Conservation (phyloP, 2,329 filamentous ascomycete genomes). For the Aurifilum marmelostoma region DNA sequence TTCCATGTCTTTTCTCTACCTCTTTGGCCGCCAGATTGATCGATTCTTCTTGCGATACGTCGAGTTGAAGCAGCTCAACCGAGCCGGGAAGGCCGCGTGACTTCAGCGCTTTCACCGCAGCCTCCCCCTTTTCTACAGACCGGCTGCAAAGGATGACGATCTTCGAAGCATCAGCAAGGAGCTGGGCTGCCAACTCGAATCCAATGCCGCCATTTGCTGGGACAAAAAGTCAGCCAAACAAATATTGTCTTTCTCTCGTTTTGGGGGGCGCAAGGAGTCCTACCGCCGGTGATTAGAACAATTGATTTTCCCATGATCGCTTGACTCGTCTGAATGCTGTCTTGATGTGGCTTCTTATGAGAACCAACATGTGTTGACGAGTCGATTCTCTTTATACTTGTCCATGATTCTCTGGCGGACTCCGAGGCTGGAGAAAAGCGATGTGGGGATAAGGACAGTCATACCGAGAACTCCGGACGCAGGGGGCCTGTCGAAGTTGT, state of each 20-base stretch:
- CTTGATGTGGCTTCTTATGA: neutral
- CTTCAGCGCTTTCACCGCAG: constrained; percentile 1
- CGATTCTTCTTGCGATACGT: constrained; percentile 1
- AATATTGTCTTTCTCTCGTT: neutral
- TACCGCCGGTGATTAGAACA: constrained; percentile 15
- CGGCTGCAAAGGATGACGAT: constrained; percentile 10
- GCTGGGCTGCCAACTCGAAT: constrained; percentile 14
- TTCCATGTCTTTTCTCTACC: constrained; percentile 4
- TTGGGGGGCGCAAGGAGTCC: neutral
- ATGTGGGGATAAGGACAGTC: neutral
- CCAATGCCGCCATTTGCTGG: constrained; percentile 16
- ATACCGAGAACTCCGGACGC: constrained; percentile 2
- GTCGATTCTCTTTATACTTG: neutral
- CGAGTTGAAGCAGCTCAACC: constrained; percentile 1
- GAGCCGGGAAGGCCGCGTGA: constrained; percentile 10
- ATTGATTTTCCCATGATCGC: constrained; percentile 6
- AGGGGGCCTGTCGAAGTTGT: neutral
- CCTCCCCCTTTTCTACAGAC: constrained; percentile 14
- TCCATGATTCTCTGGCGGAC: neutral
- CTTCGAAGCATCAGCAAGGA: constrained; percentile 1
- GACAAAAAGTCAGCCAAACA: neutral
- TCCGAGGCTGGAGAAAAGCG: constrained; percentile 11
- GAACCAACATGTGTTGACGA: too few relatives aligned
- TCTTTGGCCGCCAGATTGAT: constrained; percentile 7
- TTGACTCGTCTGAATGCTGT: neutral